Base-by-base conservation (phyloP, 495 filamentous ascomycete species). In the Tuber melanosporum region DNA sequence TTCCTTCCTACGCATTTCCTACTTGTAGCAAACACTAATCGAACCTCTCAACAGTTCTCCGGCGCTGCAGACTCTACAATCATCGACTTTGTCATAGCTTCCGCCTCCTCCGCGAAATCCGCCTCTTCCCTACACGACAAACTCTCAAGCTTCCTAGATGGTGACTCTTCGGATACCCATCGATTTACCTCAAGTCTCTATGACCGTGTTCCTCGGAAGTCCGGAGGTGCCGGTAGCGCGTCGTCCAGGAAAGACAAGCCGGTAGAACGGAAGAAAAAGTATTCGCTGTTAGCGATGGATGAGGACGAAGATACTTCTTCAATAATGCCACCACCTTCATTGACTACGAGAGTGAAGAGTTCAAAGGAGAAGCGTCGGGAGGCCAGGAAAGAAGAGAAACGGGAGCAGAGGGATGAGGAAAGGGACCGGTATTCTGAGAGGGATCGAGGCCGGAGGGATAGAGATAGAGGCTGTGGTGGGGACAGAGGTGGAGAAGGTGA, bases 271-370 rank as follows among this genome's bases (percentile, higher is more conserved):
- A 87, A 85, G 81, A 95, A 94, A 85, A 91, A 90, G 80, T 97
- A 97, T 84, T 88, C 90, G 15, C 87, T 97, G 39, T 86, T 97
- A 57, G 91, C 93, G 17, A 96, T 96, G 93, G 92, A 91, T 71
- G 92, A 93, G 44, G 91, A 91, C 9, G 86, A 89, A 3, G 82
- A 83, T 71, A 41, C 79, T 75, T 75, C 76, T 9, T 70, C 62
- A 75, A 80, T 52, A 80, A 83, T 84, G 19, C 81, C 90, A 57
- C 88, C 90, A 0, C 82, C 84, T 22, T 87, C 86, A 76, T 85
- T 87, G 46, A 87, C 88, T 66, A 26, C 57, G 73, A 86, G 84
- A 72, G 85, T 87, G 46, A 88, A 89, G 73, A 87, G 88, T 78
- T 86, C 87, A 42, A 87, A 86, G 49, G 89, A 90, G 73, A 85